Conservation (phyloP, 2,329 filamentous ascomycete genomes). For the Trichoderma atroviride region DNA sequence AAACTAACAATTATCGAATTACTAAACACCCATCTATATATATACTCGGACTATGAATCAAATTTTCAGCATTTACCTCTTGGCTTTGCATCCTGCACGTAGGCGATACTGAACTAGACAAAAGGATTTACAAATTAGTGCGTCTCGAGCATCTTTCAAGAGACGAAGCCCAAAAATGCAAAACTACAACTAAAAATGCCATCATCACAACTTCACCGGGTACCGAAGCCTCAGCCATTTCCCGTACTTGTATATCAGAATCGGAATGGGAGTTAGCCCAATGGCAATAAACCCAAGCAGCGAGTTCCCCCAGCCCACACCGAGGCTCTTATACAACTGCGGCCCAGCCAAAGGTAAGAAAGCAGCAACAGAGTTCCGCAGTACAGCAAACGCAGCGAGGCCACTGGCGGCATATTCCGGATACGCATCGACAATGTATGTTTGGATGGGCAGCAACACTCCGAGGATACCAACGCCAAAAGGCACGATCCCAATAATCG, state of each 20-base stretch:
- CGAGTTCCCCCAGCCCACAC: constrained; percentile 58
- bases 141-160: not conserved
- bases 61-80: not conserved
- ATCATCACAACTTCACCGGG: not conserved
- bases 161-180: not conserved
- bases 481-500: constrained; percentile 39
- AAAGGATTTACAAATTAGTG: not conserved
- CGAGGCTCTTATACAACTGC: constrained; percentile 64
- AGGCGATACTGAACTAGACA: not conserved
- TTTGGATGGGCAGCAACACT: constrained; percentile 44
- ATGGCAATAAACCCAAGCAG: constrained; percentile 53
- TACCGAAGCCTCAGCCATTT: constrained; percentile 18
- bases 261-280: constrained; percentile 10
- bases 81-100: not conserved
- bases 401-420: constrained; percentile 30
- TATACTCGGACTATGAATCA: not conserved
- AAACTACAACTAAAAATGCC: not conserved
- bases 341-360: constrained; percentile 69
- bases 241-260: constrained; percentile 4
- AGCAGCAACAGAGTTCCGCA: constrained; percentile 62
- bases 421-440: constrained; percentile 41
- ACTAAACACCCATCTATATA: not conserved
- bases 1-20: not conserved
- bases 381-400: constrained; percentile 37
- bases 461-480: constrained; percentile 16